These are phyloP conservation scores for Talaromyces sp. DNA, from an alignment of 2,329 filamentous ascomycete species.

Conservation along the genomic window DNA sequence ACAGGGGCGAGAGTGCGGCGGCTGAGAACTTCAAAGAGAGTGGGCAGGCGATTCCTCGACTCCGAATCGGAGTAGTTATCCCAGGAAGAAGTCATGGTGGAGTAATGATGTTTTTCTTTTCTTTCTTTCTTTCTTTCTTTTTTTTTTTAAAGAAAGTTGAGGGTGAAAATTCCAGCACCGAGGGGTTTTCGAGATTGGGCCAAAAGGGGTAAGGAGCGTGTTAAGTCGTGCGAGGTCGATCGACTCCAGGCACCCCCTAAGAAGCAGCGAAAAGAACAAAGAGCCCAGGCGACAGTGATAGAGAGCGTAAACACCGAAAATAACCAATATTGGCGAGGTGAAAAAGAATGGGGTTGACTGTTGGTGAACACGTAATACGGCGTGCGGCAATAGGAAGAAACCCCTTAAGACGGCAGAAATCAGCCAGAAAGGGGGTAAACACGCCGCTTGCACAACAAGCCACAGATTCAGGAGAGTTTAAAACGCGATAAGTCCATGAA, in stretches of 20 bases:
- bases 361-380: slow-evolving; percentile 15
- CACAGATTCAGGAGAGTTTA: slow-evolving; percentile 1
- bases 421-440: neutral
- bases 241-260: neutral
- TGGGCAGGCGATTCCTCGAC: slow-evolving; percentile 81
- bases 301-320: neutral
- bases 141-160: neutral
- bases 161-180: slow-evolving; percentile 20
- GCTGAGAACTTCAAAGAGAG: slow-evolving; percentile 92
- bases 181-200: slow-evolving; percentile 18
- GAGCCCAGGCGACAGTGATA: neutral
- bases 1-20: slow-evolving; percentile 92
- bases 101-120: too few relatives aligned
- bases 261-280: slow-evolving; percentile 7
- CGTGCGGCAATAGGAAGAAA: slow-evolving; percentile 6
- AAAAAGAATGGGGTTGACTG: slow-evolving; percentile 10
- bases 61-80: slow-evolving; percentile 41
- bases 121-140: too few relatives aligned
- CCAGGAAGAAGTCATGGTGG: slow-evolving; percentile 32
- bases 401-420: slow-evolving; percentile 7
- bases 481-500: slow-evolving; percentile 10
- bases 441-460: neutral
- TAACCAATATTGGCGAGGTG: slow-evolving; percentile 7
- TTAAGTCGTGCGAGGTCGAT: slow-evolving; percentile 10
- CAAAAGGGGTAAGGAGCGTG: slow-evolving; percentile 24